Percentiles rank a stretch among this genome's conserved stretches.
These are phyloP conservation scores for Theobroma grandiflorum DNA, from an alignment of 441 rosid genomes.

Conservation along the genomic window DNA sequence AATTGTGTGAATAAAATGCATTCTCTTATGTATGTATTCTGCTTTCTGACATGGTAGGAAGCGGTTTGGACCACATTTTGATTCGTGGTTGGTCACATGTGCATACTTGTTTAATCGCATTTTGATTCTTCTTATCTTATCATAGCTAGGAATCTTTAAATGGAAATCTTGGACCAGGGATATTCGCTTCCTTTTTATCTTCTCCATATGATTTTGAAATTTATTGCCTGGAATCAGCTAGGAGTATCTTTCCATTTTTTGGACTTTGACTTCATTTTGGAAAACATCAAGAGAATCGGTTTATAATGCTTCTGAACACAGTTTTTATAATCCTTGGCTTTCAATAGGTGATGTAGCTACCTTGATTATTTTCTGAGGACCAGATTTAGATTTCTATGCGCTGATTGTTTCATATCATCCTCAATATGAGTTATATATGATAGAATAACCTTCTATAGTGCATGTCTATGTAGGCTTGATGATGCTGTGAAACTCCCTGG, in stretches of 20 bases:
- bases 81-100: background rate
- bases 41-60: background rate
- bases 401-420: background rate
- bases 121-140: background rate
- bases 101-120: background rate
- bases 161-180: background rate
- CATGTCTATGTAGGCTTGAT: conserved; percentile 34
- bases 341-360: background rate
- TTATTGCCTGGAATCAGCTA: background rate
- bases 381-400: background rate
- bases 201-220: background rate
- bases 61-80: background rate
- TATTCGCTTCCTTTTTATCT: background rate
- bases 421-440: background rate
- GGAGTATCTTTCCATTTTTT: background rate
- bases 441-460: background rate
- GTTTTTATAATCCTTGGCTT: background rate
- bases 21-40: background rate
- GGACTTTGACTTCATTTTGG: background rate
- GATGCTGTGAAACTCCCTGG: conserved; percentile 30
- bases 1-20: background rate
- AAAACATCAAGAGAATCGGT: background rate
- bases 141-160: background rate
- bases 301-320: background rate
- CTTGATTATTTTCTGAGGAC: background rate